Evolutionary conservation across 2,329 filamentous ascomycete species (phyloP).

Genomic region (Hansfordia pulvinata): DNA sequence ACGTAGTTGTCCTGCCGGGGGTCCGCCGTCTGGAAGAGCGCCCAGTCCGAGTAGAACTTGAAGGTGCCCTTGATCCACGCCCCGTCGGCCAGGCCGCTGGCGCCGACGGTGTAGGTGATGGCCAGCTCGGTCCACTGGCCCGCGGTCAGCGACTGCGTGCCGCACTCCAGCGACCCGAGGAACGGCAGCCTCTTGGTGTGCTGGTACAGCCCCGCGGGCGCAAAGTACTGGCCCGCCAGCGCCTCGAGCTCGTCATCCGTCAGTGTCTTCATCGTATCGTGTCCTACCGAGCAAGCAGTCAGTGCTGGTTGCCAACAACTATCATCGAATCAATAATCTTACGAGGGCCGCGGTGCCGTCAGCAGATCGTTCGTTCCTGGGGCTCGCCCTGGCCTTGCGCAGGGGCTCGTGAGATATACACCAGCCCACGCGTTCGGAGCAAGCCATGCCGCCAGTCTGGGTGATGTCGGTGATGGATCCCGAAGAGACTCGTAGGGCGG

Average conservation of each 20-base stretch:
- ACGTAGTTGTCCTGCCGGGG: conserved; percentile 16
- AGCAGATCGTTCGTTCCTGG: too few species aligned
- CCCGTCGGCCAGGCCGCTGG: conserved; percentile 17
- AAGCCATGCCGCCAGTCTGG: too few species aligned
- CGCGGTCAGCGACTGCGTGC: conserved; percentile 9
- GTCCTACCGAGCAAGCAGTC: too few species aligned
- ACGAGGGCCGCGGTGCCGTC: too few species aligned
- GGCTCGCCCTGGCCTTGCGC: too few species aligned
- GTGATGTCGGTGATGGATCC: too few species aligned
- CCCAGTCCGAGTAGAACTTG: conserved; percentile 24
- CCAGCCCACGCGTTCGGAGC: too few species aligned
- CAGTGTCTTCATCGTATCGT: conserved; percentile 9
- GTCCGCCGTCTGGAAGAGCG: conserved; percentile 19
- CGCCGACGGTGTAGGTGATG: conserved; percentile 16
- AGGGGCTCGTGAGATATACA: too few species aligned
- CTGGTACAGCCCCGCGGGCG: conserved; percentile 13
- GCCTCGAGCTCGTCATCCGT: conserved; percentile 8
- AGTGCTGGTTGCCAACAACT: too few species aligned
- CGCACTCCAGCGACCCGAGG: conserved; percentile 12
- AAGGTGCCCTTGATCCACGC: conserved; percentile 24
- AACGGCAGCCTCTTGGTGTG: conserved; percentile 16
- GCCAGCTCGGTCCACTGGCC: conserved; percentile 17
- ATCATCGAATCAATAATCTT: too few species aligned
- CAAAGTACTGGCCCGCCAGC: conserved; percentile 13
- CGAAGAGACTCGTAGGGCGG: too few species aligned